Percentiles rank a stretch among this genome's conserved stretches.
These are phyloP conservation scores for Heterobasidion annosum DNA, from an alignment of 1,284 basidiomycete genomes.

Conservation along the genomic window DNA sequence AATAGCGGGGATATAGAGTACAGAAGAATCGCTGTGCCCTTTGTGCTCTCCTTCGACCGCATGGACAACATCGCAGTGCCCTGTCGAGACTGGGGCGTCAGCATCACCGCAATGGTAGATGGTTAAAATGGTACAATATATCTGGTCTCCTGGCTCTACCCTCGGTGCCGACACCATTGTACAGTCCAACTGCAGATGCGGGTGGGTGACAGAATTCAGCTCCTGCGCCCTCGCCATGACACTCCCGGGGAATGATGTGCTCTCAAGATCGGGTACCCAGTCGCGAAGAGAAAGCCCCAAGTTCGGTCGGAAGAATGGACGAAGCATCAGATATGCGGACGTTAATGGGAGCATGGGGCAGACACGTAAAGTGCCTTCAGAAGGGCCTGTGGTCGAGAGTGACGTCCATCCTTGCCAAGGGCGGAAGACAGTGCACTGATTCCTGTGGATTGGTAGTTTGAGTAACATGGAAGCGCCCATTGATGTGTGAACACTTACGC, in stretches of 20 bases:
- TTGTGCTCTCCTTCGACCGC: conserved; percentile 58
- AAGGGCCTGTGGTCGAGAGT: conserved; percentile 50
- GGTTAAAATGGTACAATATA: conserved; percentile 43
- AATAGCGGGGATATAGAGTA: conserved; percentile 74
- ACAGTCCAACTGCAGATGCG: conserved; percentile 54
- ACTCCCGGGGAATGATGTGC: conserved; percentile 53
- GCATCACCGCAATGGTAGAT: neutral
- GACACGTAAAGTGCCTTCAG: conserved; percentile 60
- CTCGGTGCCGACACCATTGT: conserved; percentile 43
- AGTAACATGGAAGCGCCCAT: neutral
- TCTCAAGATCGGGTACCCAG: conserved; percentile 57
- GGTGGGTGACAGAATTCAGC: conserved; percentile 53
- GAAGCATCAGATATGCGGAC: conserved; percentile 63
- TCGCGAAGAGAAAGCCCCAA: conserved; percentile 26
- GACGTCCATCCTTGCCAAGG: conserved; percentile 74
- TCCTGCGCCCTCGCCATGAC: conserved; percentile 57
- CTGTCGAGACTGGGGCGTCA: conserved; percentile 18
- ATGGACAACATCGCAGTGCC: conserved; percentile 64
- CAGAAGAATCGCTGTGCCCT: conserved; percentile 60
- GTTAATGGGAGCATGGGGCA: conserved; percentile 47
- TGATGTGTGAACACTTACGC: conserved; percentile 24
- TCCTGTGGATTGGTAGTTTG: conserved; percentile 20
- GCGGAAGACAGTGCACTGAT: conserved; percentile 69
- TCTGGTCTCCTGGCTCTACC: conserved; percentile 67
- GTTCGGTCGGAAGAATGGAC: conserved; percentile 61